These are phyloP conservation scores for Fraxinus albicans DNA, from an alignment of 305 asterid species.

Conservation along the genomic window DNA sequence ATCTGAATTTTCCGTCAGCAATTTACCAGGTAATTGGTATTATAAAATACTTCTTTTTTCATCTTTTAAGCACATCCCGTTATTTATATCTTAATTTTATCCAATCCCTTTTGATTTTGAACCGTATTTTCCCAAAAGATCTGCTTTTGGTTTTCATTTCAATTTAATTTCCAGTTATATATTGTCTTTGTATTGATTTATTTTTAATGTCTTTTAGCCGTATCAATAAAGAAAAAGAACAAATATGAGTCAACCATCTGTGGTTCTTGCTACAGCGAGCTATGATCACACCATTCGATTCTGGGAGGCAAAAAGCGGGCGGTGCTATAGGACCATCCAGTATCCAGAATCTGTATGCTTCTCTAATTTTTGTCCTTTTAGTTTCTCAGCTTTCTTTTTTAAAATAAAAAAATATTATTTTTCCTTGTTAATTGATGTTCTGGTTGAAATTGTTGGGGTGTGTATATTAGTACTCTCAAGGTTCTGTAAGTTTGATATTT, in stretches of 20 bases:
- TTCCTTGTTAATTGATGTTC: not conserved
- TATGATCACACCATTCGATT: constrained; percentile 95
- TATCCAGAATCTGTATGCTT: constrained; percentile 82
- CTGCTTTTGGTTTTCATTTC: not conserved
- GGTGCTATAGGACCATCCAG: constrained; percentile 82
- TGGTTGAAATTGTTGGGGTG: not conserved
- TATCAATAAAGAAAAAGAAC: constrained; percentile 20
- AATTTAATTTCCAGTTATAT: constrained; percentile 10
- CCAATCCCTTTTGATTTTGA: not conserved
- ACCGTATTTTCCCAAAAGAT: constrained; percentile 10
- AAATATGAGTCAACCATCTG: constrained; percentile 82
- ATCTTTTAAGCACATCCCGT: not conserved
- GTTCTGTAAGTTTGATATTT: not conserved
- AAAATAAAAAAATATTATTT: not conserved
- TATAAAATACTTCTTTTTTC: not conserved
- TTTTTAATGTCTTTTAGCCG: constrained; percentile 11
- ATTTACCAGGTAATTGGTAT: constrained; percentile 23
- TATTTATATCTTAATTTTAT: not conserved
- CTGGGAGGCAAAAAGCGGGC: constrained; percentile 93
- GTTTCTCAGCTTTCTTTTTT: not conserved
- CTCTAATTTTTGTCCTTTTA: not conserved
- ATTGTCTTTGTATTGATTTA: not conserved
- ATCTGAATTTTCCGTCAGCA: not conserved
- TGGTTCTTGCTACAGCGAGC: constrained; percentile 93
- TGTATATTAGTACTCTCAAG: not conserved